Percentiles rank a stretch among this genome's conserved stretches.
These are phyloP conservation scores for Capsicum pubescens DNA, from an alignment of 257 asterid species.

Conservation along the genomic window DNA sequence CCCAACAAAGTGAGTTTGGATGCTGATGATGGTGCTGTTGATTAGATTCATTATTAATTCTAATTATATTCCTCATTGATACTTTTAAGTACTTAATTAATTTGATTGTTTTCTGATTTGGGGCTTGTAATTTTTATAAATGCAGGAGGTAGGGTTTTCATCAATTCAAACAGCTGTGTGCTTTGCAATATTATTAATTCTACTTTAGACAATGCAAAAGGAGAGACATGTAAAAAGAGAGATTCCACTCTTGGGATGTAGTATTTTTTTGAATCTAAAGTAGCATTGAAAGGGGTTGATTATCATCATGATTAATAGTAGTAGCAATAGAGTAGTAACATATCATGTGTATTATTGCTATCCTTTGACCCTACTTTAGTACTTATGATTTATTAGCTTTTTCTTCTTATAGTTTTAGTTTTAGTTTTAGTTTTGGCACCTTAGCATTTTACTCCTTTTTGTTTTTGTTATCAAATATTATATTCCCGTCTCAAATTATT, in stretches of 20 bases:
- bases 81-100: background rate
- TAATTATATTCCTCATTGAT: background rate
- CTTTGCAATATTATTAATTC: conserved; percentile 46
- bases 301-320: conserved; percentile 43
- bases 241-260: conserved; percentile 33
- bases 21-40: conserved; percentile 34
- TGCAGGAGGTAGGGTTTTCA: conserved; percentile 69
- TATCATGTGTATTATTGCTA: conserved; percentile 33
- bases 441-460: conserved; percentile 34
- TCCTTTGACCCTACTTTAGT: conserved; percentile 62
- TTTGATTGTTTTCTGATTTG: background rate
- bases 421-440: conserved; percentile 45
- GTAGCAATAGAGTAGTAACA: background rate
- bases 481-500: background rate
- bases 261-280: conserved; percentile 53
- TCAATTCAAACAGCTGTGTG: conserved; percentile 49
- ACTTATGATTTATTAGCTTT: conserved; percentile 48
- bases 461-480: background rate
- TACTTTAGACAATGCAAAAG: conserved; percentile 48
- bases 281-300: conserved; percentile 56
- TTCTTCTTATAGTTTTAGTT: conserved; percentile 49
- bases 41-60: conserved; percentile 33
- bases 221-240: conserved; percentile 35
- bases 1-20: background rate
- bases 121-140: conserved; percentile 27